Evolutionary conservation across 129 eudicot species (phyloP).

Genomic region (Saposhnikovia divaricata): DNA sequence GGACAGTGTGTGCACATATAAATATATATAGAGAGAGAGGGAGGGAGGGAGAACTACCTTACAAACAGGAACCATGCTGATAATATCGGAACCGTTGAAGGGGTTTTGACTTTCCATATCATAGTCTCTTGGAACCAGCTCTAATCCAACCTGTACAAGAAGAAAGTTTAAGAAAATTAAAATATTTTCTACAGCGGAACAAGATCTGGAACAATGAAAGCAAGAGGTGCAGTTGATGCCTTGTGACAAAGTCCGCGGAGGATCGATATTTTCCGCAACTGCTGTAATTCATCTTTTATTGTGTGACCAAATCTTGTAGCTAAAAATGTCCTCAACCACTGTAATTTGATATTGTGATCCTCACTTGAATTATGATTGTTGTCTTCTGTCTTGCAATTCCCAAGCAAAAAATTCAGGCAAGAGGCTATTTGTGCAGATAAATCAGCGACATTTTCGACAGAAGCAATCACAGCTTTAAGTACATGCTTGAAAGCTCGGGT

Average conservation of each 20-base stretch:
- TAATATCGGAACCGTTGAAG: conserved; percentile 62
- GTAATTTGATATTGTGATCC: conserved; percentile 50
- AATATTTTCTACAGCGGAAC: conserved; percentile 1
- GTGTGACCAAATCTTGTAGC: conserved; percentile 67
- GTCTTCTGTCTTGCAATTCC: conserved; percentile 25
- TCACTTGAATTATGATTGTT: conserved; percentile 29
- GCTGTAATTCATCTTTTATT: conserved; percentile 66
- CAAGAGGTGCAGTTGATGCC: conserved; percentile 31
- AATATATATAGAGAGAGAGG: neutral
- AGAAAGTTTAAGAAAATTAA: conserved; percentile 5
- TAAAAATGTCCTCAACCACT: conserved; percentile 69
- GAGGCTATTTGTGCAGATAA: conserved; percentile 65
- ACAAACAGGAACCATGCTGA: conserved; percentile 92
- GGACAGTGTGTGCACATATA: neutral
- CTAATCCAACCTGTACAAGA: conserved; percentile 71
- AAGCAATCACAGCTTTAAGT: conserved; percentile 77
- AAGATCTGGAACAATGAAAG: conserved; percentile 3
- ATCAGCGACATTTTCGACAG: conserved; percentile 50
- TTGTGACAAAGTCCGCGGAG: conserved; percentile 95
- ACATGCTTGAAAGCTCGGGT: conserved; percentile 94
- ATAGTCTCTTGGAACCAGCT: conserved; percentile 85
- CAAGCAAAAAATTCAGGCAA: conserved; percentile 77
- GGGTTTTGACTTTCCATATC: conserved; percentile 77
- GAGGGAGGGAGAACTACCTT: conserved; percentile 44
- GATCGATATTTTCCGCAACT: conserved; percentile 75